Evolutionary conservation across 768 basidiomycete genomes (phyloP), one percentile per base, ranked within the genome.

Genomic region (Amanita rubescens): DNA sequence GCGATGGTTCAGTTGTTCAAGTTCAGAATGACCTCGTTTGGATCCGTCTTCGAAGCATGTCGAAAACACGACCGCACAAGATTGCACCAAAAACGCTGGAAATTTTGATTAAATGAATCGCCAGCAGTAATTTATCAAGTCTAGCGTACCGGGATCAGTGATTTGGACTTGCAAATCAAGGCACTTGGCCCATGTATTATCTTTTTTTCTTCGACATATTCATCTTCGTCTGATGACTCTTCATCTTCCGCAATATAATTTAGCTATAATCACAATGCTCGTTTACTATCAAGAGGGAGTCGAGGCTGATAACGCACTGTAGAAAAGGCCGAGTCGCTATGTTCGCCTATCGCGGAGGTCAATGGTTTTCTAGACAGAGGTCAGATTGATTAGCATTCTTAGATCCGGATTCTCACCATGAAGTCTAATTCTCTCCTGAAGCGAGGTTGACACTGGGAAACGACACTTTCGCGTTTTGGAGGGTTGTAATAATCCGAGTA

Each of bases 111-210:
- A 51, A 51, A 43, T 12, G 12, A 43, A 30, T 12, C 19, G 1
- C 7, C 30, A 11, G n/a, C n/a, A 32, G 27, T 30, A 30, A 46
- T 20, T n/a, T 14, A n/a, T 5, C 15, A n/a, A 43, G 14, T 33
- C 12, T 22, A 42, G 27, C 51, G 42, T 51, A 51, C 51, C 9
- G 51, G 38, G n/a, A 51, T 43, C 2, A 51, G 14, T 20, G 37
- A 38, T 27, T 19, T 27, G 17, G 49, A n/a, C 22, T 39, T 50
- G 22, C 22, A 32, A 19, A 32, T 27, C 4, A 19, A 27, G 14
- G 17, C 15, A 14, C 27, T 51, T n/a, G 39, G 6, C 3, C 32
- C 41, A 30, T 14, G 14, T 17, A 5, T 19, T 32, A 7, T 30
- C 41, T 20, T 38, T 42, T 51, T 51, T 43, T 51, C 51, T 33